Evolutionary conservation across 306 rosid species (phyloP).

Genomic region (Glycine soja): DNA sequence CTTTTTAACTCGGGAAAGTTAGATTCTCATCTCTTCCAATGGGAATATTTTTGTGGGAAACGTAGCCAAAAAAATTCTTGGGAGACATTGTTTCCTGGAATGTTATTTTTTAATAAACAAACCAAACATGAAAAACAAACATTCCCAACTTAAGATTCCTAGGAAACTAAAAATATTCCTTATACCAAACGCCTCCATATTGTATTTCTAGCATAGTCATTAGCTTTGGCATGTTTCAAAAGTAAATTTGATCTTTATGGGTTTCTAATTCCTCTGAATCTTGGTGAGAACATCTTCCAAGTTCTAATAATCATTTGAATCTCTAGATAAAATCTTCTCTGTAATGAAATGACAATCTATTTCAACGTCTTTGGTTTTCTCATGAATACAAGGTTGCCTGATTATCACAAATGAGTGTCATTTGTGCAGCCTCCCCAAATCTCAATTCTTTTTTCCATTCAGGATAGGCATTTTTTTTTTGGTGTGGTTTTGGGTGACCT

Average conservation of each 20-base stretch:
- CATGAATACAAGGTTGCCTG: not conserved
- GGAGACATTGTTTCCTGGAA: no score
- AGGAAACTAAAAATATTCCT: no score
- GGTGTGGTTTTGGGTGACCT: not conserved
- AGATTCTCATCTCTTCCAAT: no score
- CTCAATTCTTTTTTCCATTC: not conserved
- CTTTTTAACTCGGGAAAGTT: no score
- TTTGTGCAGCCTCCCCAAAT: not conserved
- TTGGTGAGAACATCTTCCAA: not conserved
- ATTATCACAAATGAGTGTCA: not conserved
- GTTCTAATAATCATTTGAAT: not conserved
- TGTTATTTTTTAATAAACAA: no score
- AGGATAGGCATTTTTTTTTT: not conserved
- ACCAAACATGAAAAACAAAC: no score
- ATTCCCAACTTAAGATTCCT: no score
- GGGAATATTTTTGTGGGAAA: no score
- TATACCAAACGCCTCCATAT: no score
- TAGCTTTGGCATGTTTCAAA: constrained; percentile 28
- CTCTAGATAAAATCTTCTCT: not conserved
- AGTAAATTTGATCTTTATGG: not conserved
- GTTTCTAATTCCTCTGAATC: constrained; percentile 16
- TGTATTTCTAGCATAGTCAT: not conserved
- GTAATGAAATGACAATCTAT: not conserved
- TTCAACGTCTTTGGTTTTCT: not conserved
- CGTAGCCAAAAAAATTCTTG: no score